Evolutionary conservation across 345 rosid genomes (phyloP).

Genomic region (Eucalyptus decipiens): DNA sequence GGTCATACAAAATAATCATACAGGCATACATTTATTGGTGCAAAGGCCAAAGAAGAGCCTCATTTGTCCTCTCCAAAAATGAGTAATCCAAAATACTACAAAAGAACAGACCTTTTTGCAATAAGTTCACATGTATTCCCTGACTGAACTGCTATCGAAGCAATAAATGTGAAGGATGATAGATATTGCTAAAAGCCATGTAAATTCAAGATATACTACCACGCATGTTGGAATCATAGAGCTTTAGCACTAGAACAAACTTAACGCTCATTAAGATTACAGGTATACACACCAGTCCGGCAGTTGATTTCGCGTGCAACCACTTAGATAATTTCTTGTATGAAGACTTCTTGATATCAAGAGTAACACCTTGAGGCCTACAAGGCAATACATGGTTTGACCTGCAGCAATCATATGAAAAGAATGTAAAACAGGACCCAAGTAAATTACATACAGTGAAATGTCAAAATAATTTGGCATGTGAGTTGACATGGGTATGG

Average conservation of each 20-base stretch:
- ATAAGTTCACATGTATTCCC: not conserved
- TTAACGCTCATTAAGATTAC: not conserved
- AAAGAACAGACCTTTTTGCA: not conserved
- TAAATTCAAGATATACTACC: not conserved
- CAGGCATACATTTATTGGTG: not conserved
- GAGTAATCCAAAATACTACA: not conserved
- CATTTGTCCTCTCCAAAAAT: not conserved
- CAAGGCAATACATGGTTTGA: constrained; percentile 82
- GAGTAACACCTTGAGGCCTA: constrained; percentile 68
- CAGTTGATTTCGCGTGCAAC: constrained; percentile 78
- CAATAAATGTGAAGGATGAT: not conserved
- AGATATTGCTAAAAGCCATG: not conserved
- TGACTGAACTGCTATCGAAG: not conserved
- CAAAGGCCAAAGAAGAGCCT: not conserved
- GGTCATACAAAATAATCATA: not conserved
- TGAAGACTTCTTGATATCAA: constrained; percentile 90
- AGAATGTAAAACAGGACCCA: not conserved
- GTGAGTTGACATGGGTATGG: not conserved
- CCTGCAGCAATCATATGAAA: constrained; percentile 32
- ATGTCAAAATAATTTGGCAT: not conserved
- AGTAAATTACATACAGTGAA: not conserved
- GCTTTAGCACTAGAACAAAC: not conserved
- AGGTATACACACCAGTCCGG: constrained; percentile 54
- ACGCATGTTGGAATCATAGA: not conserved
- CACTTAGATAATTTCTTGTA: constrained; percentile 91